Evolutionary conservation across 768 basidiomycete genomes (phyloP), one percentile per base, ranked within the genome.

Genomic region (Gymnopilus junonius): DNA sequence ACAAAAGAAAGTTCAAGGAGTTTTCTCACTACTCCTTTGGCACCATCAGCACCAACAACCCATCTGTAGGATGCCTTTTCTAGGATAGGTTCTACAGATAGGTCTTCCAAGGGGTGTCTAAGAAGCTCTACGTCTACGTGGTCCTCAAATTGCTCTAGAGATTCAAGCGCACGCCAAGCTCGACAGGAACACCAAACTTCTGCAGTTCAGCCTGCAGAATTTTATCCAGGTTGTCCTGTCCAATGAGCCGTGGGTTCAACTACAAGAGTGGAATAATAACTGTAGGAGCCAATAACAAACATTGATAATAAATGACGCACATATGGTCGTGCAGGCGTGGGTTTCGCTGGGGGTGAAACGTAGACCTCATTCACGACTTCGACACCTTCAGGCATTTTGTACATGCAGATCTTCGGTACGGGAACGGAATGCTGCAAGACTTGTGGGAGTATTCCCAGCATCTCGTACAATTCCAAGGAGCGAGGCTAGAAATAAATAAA

Each of bases 31-130:
- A 71, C 67, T 35, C 82, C 76, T 42, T 72, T 75, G 1, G 79
- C 82, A 14, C 82, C 82, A 65, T 84, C 83, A 0, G 79, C 74
- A 4, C 83, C 82, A 40, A 84, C 70, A 31, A 83, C 68, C 70
- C 75, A 83, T 11, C 74, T 73, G 43, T 73, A 79, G 0, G 62
- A 61, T 10, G 68, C 55, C 6, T 66, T 46, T 65, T 83, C 81
- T 8, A 32, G 34, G 12, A 61, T 63, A 23, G 37, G 53, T 11
- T 54, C 59, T 20, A 39, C 20, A 32, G 29, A 29, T 11, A 27
- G 40, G 29, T 54, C 53, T 10, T 55, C 40, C 51, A 54, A 34
- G 17, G n/a, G 40, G 42, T 57, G 70, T 31, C 70, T 71, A 32
- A 75, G 31, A 5, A 85, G 53, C 15, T 72, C 72, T 2, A 78